These are phyloP conservation scores for Candida sanyaensis DNA, from an alignment of 1,139 yeast species.

Conservation along the genomic window DNA sequence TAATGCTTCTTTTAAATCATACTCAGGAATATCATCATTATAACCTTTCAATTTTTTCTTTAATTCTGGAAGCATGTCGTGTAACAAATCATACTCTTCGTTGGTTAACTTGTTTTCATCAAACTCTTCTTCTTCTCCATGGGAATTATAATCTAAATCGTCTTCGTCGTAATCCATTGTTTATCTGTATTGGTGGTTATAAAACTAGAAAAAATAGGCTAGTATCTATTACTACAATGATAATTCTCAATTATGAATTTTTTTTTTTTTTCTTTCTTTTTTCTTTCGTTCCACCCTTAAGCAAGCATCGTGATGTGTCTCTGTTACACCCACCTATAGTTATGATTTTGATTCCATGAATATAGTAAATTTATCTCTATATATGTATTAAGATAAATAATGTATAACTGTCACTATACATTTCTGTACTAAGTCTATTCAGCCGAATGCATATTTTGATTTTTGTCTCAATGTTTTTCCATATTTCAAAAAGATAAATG, in stretches of 20 bases:
- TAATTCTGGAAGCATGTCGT: constrained; percentile 41
- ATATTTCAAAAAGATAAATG: constrained; percentile 65
- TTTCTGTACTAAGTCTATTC: too few species aligned
- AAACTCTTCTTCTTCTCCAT: constrained; percentile 20
- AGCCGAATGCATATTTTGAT: constrained; percentile 62
- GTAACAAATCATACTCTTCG: constrained; percentile 44
- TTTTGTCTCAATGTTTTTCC: constrained; percentile 63
- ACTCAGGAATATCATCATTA: constrained; percentile 50
- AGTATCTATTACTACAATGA: background rate
- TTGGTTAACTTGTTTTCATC: constrained; percentile 23
- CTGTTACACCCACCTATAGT: too few species aligned
- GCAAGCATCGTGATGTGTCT: too few species aligned
- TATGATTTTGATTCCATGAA: too few species aligned
- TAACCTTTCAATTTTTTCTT: constrained; percentile 36
- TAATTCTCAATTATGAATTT: background rate
- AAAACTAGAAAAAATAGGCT: too few species aligned
- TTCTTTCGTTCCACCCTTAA: too few species aligned
- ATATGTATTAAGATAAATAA: too few species aligned
- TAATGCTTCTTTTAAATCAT: constrained; percentile 58
- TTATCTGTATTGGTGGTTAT: background rate
- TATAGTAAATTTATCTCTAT: too few species aligned
- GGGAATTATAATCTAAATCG: constrained; percentile 15
- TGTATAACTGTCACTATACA: too few species aligned
- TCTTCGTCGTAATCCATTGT: constrained; percentile 18
- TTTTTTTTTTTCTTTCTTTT: too few species aligned